These are phyloP conservation scores for Hanseniaspora nectarophila DNA, from an alignment of 805 yeast genomes.

Conservation along the genomic window DNA sequence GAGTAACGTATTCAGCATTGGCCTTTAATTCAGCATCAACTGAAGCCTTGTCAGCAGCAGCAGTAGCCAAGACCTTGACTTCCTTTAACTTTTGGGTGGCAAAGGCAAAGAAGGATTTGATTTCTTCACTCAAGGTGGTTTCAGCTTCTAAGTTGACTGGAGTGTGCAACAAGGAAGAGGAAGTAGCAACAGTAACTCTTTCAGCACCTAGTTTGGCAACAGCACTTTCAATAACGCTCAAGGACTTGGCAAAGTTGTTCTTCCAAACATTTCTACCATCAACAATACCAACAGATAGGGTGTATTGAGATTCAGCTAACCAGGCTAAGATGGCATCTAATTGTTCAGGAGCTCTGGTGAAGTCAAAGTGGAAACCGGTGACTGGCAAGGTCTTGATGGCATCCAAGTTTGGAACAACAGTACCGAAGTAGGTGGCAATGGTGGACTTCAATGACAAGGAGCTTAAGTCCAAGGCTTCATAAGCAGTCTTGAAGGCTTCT, in stretches of 20 bases:
- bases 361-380: conserved; percentile 91
- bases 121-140: conserved; percentile 76
- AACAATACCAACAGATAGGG: conserved; percentile 89
- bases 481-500: conserved; percentile 82
- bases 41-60: conserved; percentile 52
- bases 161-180: conserved; percentile 94
- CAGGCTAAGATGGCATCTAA: conserved; percentile 66
- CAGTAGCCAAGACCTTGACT: conserved; percentile 82
- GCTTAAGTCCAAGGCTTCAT: conserved; percentile 37
- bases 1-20: conserved; percentile 72
- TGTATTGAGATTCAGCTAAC: conserved; percentile 46
- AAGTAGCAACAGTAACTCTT: conserved; percentile 81
- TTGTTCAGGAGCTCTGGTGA: conserved; percentile 93
- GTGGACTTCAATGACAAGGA: conserved; percentile 49
- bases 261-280: conserved; percentile 99
- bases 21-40: conserved; percentile 69
- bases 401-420: conserved; percentile 87
- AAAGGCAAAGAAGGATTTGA: conserved; percentile 96
- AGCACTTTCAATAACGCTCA: conserved; percentile 70
- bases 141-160: conserved; percentile 93
- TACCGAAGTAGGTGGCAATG: conserved; percentile 93
- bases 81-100: conserved; percentile 93
- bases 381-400: conserved; percentile 87
- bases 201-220: conserved; percentile 73
- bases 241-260: conserved; percentile 82